Base-by-base conservation (phyloP, 768 basidiomycete species). In the Amanita rubescens region DNA sequence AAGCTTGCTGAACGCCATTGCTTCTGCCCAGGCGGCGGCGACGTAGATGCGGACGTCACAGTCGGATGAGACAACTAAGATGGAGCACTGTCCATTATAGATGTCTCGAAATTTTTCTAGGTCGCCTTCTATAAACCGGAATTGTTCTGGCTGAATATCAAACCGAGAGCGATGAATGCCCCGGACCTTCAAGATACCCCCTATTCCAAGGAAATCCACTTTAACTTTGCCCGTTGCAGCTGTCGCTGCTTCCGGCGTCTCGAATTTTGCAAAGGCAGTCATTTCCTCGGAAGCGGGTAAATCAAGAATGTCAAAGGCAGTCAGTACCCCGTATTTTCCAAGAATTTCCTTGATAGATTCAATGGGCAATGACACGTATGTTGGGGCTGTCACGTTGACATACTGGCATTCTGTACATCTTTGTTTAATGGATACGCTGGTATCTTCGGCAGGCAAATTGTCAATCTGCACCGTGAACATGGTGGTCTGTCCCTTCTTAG, bases 381-480 rank as follows among this genome's bases (percentile, higher is more conserved):
- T 68, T 0, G 73, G 65, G 11, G 64, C 60, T 48, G 67, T 64
- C 53, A 72, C 55, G 1, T 65, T 67, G 33, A 67, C 57, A 6
- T 68, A 51, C 3, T 58, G 59, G 6, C 59, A 52, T 19, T 59
- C 69, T 3, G 53, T 46, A 51, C 71, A 71, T 14, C 10, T 45
- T 45, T 27, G 34, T 35, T 24, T 37, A 43, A 53, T 25, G 33
- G 77, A 62, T 20, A 60, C 57, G 44, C 66, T 60, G 22, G 79
- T 44, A 5, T 71, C 67, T 10, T 60, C 59, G 2, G 65, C 43
- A 14, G 77, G 72, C n/a, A 84, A 61, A 20, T 71, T 71, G 24
- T 68, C 71, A 35, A 84, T 58, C 42, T 72, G 69, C 38, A 81
- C 67, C 9, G 72, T 67, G 56, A 71, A 80, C 3, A 68, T 63